phyloP scores from a whole-genome alignment of 2,329 filamentous ascomycete genomes.

The Fusarium pseudoanthophilum region DNA sequence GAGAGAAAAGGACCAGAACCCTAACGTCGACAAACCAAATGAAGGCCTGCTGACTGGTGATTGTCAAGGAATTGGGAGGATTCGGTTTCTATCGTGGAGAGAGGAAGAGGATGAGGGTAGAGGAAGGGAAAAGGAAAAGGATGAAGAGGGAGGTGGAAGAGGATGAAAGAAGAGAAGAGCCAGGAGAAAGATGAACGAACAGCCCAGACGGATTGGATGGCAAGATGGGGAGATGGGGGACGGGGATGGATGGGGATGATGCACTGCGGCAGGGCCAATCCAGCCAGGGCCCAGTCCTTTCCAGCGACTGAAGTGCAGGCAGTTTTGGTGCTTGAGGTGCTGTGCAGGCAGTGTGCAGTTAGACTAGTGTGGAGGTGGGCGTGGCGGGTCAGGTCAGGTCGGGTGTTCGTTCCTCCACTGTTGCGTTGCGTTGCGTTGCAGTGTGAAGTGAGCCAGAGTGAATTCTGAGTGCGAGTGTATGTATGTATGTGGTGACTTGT shows the following conservation, averaged over 20 bases:
- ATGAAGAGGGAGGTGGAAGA: conserved; percentile 39
- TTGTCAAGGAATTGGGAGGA: conserved; percentile 52
- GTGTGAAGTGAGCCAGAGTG: background rate
- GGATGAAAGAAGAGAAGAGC: conserved; percentile 41
- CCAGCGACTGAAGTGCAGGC: background rate
- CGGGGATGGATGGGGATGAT: conserved; percentile 42
- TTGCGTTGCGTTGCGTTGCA: conserved; percentile 22
- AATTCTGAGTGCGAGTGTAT: conserved; percentile 10
- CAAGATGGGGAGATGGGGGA: conserved; percentile 43
- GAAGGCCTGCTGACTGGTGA: conserved; percentile 47
- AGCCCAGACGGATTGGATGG: conserved; percentile 32
- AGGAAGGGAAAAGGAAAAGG: conserved; percentile 33
- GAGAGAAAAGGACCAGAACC: conserved; percentile 49
- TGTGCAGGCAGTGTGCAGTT: conserved; percentile 14
- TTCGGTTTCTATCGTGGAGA: conserved; percentile 51
- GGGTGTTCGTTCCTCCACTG: conserved; percentile 37
- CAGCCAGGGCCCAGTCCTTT: background rate
- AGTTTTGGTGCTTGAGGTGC: conserved; percentile 5
- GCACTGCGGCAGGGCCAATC: conserved; percentile 16
- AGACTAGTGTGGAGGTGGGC: conserved; percentile 41
- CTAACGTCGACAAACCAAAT: conserved; percentile 46
- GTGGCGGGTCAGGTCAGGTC: conserved; percentile 32
- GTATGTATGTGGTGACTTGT: background rate
- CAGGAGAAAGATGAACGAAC: conserved; percentile 27
- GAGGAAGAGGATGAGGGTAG: conserved; percentile 36